Base-by-base conservation (phyloP, 2,329 filamentous ascomycete genomes). In the Aureobasidium sp. region DNA sequence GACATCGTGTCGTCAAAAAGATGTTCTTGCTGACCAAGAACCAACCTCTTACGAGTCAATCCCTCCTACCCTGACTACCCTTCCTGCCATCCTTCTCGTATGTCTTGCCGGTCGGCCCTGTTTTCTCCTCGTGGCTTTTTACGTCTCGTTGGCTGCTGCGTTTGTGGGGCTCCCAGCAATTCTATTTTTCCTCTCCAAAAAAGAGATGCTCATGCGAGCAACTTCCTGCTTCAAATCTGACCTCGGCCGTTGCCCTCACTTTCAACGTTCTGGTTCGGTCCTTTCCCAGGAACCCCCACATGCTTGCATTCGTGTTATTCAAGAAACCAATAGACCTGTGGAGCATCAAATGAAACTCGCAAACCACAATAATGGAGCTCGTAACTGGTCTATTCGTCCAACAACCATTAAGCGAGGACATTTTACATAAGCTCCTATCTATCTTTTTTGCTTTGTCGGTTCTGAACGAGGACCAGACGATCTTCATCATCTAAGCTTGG, bases 401-500 rank as follows among this genome's bases (percentile, higher is more conserved):
- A n/a, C n/a, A n/a, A 16, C 41, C 19, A 34, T 16, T 21, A 45
- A 44, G 40, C 40, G 40, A 30, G n/a, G 7, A 14, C 5, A 11
- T 16, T 22, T 30, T 24, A 14, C 27, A 22, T 45, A 45, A 45
- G 29, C 17, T 34, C 21, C 14, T 3, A n/a, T 45, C 29, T 48
- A 25, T 30, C 32, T 24, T 34, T 17, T 47, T 48, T 48, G 44
- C 32, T 48, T 30, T 37, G 21, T 48, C 32, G 30, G 14, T 27
- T 17, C 22, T 25, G 29, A 4, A 42, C 24, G 17, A 12, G 35
- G 35, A 12, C n/a, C 17, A 30, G 45, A 3, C 32, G 45, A 49
- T 49, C 45, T 38, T 49, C 45, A 39, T 49, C 32, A 37, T 49
- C 11, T n/a, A 24, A 16, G 6, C 45, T 49, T 49, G 45, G 45